Evolutionary conservation across 768 basidiomycete genomes (phyloP), one percentile per base, ranked within the genome.

Genomic region (Terana coerulea): DNA sequence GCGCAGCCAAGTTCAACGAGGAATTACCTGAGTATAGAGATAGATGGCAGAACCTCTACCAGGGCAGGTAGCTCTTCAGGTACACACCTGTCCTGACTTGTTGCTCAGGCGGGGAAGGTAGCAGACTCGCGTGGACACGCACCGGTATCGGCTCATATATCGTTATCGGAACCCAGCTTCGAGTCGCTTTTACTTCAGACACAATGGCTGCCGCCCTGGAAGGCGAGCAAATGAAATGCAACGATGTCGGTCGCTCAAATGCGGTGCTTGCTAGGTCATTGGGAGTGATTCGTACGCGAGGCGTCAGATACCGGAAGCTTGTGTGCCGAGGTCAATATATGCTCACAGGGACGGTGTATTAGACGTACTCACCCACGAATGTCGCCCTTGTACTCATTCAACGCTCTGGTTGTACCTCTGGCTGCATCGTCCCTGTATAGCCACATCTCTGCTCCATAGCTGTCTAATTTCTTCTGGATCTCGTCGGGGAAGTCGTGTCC

Each of bases 101-200:
- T 30, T 12, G 24, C 44, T 47, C 24, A 26, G 21, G 17, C 10
- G 17, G 21, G 42, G 17, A n/a, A 3, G 25, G 28, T 39, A 54
- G n/a, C n/a, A n/a, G n/a, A n/a, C n/a, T n/a, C n/a, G 26, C 8
- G 12, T 22, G 12, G 28, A 21, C 14, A 74, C 81, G 51, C 43
- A 91, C 91, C 51, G 91, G 91, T 56, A 93, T 88, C 1, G 93
- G 93, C 68, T 95, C 92, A 58, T 85, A 95, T 36, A 94, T 81
- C 1, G 80, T 75, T 39, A 71, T 70, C 4, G 92, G 87, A 7
- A 69, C 60, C 89, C 91, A 92, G 9, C 62, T 74, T 3, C 71
- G 62, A 10, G 79, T 66, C 44, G 72, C 63, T 3, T 71, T 62
- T 11, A 87, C 75, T 64, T 94, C 85, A 30, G 77, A 74, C 55